phyloP scores from a whole-genome alignment of 441 rosid genomes.

The Geranium incanum region DNA sequence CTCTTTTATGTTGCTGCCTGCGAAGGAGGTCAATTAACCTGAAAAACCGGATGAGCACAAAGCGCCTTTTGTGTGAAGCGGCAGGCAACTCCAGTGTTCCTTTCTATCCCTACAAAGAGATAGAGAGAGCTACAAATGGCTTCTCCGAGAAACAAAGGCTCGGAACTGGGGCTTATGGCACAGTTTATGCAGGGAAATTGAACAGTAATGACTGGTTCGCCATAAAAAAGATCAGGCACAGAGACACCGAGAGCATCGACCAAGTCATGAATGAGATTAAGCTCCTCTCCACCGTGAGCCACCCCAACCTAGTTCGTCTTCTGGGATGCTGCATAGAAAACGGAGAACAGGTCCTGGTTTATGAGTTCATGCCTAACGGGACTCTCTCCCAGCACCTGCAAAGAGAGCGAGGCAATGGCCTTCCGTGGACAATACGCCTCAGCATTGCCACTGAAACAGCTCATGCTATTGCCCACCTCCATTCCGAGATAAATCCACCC shows the following conservation, averaged over 20 bases:
- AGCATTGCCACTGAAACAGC: conserved; percentile 79
- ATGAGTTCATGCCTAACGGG: conserved; percentile 85
- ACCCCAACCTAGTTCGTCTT: conserved; percentile 57
- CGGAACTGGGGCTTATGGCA: conserved; percentile 89
- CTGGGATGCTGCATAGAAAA: conserved; percentile 53
- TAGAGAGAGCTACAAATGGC: conserved; percentile 61
- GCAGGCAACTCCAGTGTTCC: conserved; percentile 75
- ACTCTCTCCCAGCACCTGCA: conserved; percentile 75
- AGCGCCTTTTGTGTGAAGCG: conserved; percentile 54
- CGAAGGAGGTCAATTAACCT: conserved; percentile 29
- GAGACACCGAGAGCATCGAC: conserved; percentile 56
- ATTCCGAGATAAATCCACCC: conserved; percentile 74
- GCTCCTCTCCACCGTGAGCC: conserved; percentile 57
- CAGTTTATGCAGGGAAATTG: conserved; percentile 83
- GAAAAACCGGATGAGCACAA: conserved; percentile 39
- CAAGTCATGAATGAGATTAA: conserved; percentile 72
- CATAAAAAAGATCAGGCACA: conserved; percentile 58
- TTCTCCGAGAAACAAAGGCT: conserved; percentile 65
- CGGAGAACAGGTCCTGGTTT: conserved; percentile 62
- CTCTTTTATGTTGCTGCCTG: conserved; percentile 34
- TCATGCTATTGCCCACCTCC: conserved; percentile 72
- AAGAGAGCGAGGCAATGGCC: conserved; percentile 50
- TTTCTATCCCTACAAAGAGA: conserved; percentile 57
- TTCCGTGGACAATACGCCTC: conserved; percentile 71
- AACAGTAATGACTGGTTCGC: conserved; percentile 56